Evolutionary conservation across 108 stramenopile species (phyloP).

Genomic region (Nannochloropsis salina): DNA sequence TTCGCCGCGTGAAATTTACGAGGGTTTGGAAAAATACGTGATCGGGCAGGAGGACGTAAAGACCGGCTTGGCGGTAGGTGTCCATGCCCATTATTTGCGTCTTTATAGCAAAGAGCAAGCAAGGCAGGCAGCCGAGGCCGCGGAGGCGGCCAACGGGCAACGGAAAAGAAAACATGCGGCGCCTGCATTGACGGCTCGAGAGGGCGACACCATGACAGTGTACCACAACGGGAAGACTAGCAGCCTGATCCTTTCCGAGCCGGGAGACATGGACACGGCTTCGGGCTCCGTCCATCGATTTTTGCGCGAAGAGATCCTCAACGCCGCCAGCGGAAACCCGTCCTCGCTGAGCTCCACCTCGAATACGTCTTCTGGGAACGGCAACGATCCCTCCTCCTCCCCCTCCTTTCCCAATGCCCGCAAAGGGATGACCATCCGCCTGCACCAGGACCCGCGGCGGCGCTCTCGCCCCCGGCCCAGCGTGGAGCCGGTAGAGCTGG

Average conservation of each 20-base stretch:
- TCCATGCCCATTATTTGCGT: constrained; percentile 88
- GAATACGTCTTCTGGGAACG: background rate
- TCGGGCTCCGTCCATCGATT: background rate
- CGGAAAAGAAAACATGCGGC: background rate
- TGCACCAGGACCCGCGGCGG: background rate
- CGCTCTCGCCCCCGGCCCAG: background rate
- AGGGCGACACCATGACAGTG: background rate
- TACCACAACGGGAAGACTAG: background rate
- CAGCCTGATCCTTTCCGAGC: background rate
- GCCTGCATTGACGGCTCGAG: background rate
- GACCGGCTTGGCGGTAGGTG: constrained; percentile 68
- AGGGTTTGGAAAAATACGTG: constrained; percentile 78
- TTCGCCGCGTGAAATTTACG: constrained; percentile 59
- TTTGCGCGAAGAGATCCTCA: background rate
- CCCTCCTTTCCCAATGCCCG: background rate
- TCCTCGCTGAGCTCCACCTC: background rate
- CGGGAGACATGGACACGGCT: background rate
- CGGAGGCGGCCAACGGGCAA: background rate
- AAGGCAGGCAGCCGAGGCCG: background rate
- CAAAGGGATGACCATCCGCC: background rate
- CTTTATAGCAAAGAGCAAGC: constrained; percentile 11
- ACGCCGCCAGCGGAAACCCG: constrained; percentile 4
- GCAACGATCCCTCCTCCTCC: background rate
- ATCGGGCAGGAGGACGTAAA: constrained; percentile 88
- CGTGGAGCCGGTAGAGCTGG: constrained; percentile 64